Evolutionary conservation across 805 yeast genomes (phyloP), one percentile per base, ranked within the genome.

Genomic region (Candida ulmi): DNA sequence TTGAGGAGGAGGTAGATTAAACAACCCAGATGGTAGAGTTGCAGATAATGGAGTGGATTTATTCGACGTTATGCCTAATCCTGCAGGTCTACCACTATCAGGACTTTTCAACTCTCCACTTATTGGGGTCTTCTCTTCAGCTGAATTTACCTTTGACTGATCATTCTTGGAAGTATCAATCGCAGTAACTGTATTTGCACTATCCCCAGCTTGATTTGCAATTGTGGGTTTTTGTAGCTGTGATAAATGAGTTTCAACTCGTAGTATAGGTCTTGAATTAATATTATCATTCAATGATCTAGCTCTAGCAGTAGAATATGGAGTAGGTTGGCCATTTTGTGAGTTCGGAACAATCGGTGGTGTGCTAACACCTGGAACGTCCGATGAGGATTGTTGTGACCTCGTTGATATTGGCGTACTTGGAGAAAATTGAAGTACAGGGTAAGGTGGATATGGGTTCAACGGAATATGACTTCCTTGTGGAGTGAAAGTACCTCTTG

Each of bases 1-100:
- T 16, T 60, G 52, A 8, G 65, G 66, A n/a, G 57, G 63, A 1
- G 66, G 66, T 26, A 63, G 43, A 24, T 52, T 42, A 36, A 57
- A 52, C 7, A 60, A 47, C 5, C 57, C 59, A 17, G 57, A 55
- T 8, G 68, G 68, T 37, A 58, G 42, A 4, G 65, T 41, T 1
- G 63, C 64, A 8, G 60, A 49, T 3, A 57, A 38, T 4, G 68
- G 66, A 11, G 57, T 51, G 12, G 60, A 51, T 39, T 55, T 54
- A 24, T 38, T 47, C 11, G 48, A 43, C 5, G 44, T 39, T 2
- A 45, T 32, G 1, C 52, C 58, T 17, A 50, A 18, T 0, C 47
- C 46, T 3, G 46, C 33, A 5, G 51, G 46, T 30, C 38, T 38
- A 11, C 23, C 24, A 17, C 38, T 39, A 36, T 39, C 51, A 1